These are phyloP conservation scores for Lachancea lanzarotensis DNA, from an alignment of 805 yeast species.

Conservation along the genomic window DNA sequence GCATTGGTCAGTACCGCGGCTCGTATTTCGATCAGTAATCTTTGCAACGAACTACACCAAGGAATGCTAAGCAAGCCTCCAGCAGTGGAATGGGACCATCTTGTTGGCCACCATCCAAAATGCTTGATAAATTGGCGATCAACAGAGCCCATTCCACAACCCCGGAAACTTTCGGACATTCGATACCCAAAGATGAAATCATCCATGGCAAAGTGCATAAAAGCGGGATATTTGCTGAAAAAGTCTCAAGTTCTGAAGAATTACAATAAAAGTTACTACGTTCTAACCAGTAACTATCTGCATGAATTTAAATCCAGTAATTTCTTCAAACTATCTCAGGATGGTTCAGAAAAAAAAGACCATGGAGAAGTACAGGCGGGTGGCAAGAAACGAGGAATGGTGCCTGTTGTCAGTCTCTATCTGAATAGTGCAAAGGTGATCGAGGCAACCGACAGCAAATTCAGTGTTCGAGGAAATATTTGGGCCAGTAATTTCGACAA, in stretches of 20 bases:
- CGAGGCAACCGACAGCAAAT: constrained; percentile 35
- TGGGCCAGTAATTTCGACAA: constrained; percentile 16
- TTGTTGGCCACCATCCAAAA: constrained; percentile 41
- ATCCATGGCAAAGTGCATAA: constrained; percentile 45
- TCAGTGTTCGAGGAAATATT: constrained; percentile 34
- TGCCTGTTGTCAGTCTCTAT: constrained; percentile 38
- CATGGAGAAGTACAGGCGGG: constrained; percentile 11
- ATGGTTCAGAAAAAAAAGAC: constrained; percentile 8
- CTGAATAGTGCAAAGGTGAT: constrained; percentile 32
- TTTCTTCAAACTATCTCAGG: constrained; percentile 21
- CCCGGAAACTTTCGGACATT: constrained; percentile 45
- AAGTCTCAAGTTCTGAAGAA: constrained; percentile 56
- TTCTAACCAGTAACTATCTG: constrained; percentile 57
- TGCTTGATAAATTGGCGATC: constrained; percentile 37
- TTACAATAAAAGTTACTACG: constrained; percentile 57
- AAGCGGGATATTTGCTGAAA: constrained; percentile 55
- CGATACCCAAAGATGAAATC: constrained; percentile 49
- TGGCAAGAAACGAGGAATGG: constrained; percentile 44
- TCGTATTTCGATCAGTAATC: constrained; percentile 47
- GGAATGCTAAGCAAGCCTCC: constrained; percentile 50
- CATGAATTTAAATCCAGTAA: constrained; percentile 54
- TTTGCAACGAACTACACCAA: constrained; percentile 37
- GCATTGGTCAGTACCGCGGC: constrained; percentile 48
- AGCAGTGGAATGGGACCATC: constrained; percentile 66
- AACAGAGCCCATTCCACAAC: constrained; percentile 35